Base-by-base conservation (phyloP, 177 flowering plant genomes). In the Vitis hybrid region DNA sequence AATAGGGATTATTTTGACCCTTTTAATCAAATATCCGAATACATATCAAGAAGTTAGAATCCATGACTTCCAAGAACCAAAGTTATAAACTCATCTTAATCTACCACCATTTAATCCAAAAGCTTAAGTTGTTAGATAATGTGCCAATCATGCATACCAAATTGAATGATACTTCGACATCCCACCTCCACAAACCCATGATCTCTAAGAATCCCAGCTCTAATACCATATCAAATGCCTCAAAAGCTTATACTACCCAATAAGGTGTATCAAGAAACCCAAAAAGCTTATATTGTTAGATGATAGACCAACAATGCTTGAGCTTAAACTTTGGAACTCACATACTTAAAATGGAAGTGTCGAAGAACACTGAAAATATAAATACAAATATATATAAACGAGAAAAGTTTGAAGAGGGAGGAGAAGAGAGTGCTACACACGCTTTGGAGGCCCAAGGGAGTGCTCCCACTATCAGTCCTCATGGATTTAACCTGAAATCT, bases 391-490 rank as follows among this genome's bases (percentile, higher is more conserved):
- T 53, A 39, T 39, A 39, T 39, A 39, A 39, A 39, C 6, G 45
- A 39, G 45, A 49, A 57, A 63, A 12, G 29, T 51, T n/a, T 1
- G 10, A 65, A 48, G 7, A 45, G 29, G 9, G 5, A 33, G 3
- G 3, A 53, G 12, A 9, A 18, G 19, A 22, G 56, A 55, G 2
- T 10, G 5, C 2, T 51, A 55, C 83, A 67, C 70, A 89, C 92
- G 33, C 62, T 85, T 78, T 74, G 85, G 51, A 75, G 66, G 63
- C 72, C 21, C 2, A 83, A 48, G 12, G 89, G 75, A 55, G 81
- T 18, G 31, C 51, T 63, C 12, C 78, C 79, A 16, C 76, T 55
- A 2, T 72, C 78, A 0, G 82, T 22, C 7, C 69, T 74, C 62
- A 58, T 29, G 1, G 92, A 77, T 15, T 79, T 83, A 9, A 65